Base-by-base conservation (phyloP, 345 rosid species). In the Iberis pinnata region DNA sequence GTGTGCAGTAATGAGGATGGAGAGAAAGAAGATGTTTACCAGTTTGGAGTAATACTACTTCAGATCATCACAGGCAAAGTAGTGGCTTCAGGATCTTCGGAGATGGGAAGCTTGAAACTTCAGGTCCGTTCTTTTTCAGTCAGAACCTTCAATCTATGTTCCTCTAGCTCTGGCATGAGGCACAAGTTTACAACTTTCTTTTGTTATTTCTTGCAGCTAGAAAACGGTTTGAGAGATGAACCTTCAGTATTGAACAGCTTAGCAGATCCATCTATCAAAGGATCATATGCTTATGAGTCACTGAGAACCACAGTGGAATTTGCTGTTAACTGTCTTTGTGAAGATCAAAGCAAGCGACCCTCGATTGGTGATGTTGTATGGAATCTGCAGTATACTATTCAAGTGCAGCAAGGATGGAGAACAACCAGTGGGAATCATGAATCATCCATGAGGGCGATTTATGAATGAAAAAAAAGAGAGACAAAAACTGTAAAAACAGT, bases 21-120 rank as follows among this genome's bases (percentile, higher is more conserved):
- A 48, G 94, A 80, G 67, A 86, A 82, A 58, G 97, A 89, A 71
- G 95, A 89, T 42, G 70, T 89, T 31, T 89, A 86, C 69, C 95
- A 79, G 49, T 77, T 89, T 22, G 97, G 97, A 15, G 66, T 73
- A 26, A 81, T 89, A 51, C 75, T 86, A 18, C 68, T 84, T 37
- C 82, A 83, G 65, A 53, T 80, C 37, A 86, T 84, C 24, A 75
- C 89, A 1, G 90, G 95, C 1, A 77, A 70, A 73, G n/a, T 68
- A 54, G 62, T 75, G 8, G 60, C 58, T 33, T 71, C 82, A 39
- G 17, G 70, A 4, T 9, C 75, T 5, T 22, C 43, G 12, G 98
- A 82, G 65, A 39, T 84, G 68, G 80, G 78, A 6, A 75, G 75
- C 18, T 65, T 79, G 25, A 80, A 74, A 70, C 73, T 56, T 62